These are phyloP conservation scores for Apodospora peruviana DNA, from an alignment of 495 filamentous ascomycete species.

Conservation along the genomic window DNA sequence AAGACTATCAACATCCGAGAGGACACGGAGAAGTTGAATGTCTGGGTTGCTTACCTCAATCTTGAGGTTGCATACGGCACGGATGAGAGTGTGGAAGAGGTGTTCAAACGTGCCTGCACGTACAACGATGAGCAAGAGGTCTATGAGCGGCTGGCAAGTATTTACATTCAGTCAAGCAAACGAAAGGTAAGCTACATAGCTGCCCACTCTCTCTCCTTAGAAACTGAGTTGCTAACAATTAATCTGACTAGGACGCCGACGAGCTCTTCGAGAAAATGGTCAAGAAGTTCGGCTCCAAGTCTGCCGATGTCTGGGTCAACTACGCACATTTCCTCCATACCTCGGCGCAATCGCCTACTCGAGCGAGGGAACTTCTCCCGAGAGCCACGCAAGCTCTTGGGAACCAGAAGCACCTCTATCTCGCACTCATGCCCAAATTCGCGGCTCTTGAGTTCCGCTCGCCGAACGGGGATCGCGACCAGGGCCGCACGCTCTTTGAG, in stretches of 20 bases:
- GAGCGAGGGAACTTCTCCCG: constrained; percentile 73
- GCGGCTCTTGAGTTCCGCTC: constrained; percentile 86
- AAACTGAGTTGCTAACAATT: background rate
- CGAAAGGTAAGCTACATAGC: constrained; percentile 45
- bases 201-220: background rate
- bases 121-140: constrained; percentile 90
- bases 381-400: constrained; percentile 81
- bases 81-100: constrained; percentile 76
- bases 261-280: constrained; percentile 77
- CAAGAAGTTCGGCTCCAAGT: constrained; percentile 79
- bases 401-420: constrained; percentile 54
- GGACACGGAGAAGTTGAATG: constrained; percentile 83
- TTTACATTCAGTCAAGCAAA: constrained; percentile 89
- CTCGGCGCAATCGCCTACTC: constrained; percentile 57
- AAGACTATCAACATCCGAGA: constrained; percentile 83
- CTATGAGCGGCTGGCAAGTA: constrained; percentile 83
- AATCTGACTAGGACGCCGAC: constrained; percentile 68
- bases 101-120: constrained; percentile 89
- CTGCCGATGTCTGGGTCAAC: constrained; percentile 81
- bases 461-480: constrained; percentile 76
- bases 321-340: constrained; percentile 89
- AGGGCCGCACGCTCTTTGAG: constrained; percentile 91
- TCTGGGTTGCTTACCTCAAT: constrained; percentile 92
- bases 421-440: constrained; percentile 78
- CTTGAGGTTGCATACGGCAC: constrained; percentile 87